Percentiles rank a stretch among this genome's conserved stretches.
These are phyloP conservation scores for Apiospora malaysiana DNA, from an alignment of 2,329 filamentous ascomycete species.

Conservation along the genomic window DNA sequence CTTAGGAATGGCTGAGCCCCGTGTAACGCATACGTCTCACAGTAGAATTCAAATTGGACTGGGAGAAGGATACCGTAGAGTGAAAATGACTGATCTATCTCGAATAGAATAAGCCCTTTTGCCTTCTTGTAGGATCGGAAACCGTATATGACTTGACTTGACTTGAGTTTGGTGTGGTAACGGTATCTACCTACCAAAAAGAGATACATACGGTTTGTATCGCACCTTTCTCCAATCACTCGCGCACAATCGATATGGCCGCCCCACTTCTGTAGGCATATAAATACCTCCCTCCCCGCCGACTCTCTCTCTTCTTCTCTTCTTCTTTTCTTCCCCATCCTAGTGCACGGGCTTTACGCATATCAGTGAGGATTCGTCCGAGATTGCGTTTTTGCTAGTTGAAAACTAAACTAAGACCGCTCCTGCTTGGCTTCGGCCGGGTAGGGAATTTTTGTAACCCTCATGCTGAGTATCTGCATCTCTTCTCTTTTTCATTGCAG, in stretches of 20 bases:
- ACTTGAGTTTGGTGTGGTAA: neutral
- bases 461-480: slow-evolving; percentile 40
- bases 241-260: neutral
- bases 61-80: neutral
- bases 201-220: too few relatives aligned
- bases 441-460: slow-evolving; percentile 80
- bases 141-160: neutral
- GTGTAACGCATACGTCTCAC: neutral
- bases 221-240: neutral
- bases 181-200: neutral
- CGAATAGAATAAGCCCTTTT: neutral
- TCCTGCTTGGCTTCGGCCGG: slow-evolving; percentile 72
- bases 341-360: slow-evolving; percentile 80
- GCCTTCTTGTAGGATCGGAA: neutral
- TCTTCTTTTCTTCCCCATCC: slow-evolving; percentile 57
- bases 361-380: slow-evolving; percentile 88
- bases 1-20: neutral
- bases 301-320: slow-evolving; percentile 25
- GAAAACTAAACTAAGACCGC: slow-evolving; percentile 85
- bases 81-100: neutral
- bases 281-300: neutral
- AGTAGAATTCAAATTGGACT: neutral
- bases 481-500: slow-evolving; percentile 56
- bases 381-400: slow-evolving; percentile 90
- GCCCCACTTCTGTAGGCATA: neutral